phyloP scores from a whole-genome alignment of 352 stramenopile species.

The Pythium inflatum region DNA sequence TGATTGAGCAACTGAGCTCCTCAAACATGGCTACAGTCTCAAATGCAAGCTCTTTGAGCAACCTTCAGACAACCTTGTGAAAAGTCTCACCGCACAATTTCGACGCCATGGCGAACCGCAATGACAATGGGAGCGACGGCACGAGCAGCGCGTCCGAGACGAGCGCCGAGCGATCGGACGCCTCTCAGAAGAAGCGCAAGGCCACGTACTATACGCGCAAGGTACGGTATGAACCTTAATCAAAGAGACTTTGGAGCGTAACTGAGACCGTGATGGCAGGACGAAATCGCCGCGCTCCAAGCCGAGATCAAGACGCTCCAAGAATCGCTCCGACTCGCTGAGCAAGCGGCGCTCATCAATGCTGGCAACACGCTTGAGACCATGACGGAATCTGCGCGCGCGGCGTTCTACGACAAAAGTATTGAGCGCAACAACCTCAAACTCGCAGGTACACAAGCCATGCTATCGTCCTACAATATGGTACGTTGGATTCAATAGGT shows the following conservation, averaged over 20 bases:
- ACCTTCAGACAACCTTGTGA: not conserved
- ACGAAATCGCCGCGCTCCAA: constrained; percentile 8
- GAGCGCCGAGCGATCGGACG: not conserved
- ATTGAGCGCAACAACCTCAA: constrained; percentile 15
- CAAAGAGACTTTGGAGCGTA: no score
- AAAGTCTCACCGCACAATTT: not conserved
- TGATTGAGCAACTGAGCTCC: not conserved
- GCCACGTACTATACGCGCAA: constrained; percentile 20
- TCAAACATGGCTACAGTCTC: not conserved
- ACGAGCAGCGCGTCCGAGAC: constrained; percentile 14
- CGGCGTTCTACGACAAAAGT: not conserved
- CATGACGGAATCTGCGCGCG: not conserved
- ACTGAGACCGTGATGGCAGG: not conserved
- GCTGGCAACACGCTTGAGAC: not conserved
- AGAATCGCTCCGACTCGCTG: not conserved
- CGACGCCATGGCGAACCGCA: not conserved
- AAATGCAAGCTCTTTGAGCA: not conserved
- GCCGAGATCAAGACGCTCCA: constrained; percentile 8
- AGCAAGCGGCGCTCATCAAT: not conserved
- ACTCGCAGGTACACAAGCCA: constrained; percentile 23
- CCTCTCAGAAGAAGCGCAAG: constrained; percentile 23
- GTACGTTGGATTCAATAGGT: no score
- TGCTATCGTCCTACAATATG: constrained; percentile 27
- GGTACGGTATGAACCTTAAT: no score
- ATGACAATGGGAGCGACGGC: not conserved